Evolutionary conservation across 192 early-diverging fungal species (phyloP).

Genomic region (Coemansia reversa): DNA sequence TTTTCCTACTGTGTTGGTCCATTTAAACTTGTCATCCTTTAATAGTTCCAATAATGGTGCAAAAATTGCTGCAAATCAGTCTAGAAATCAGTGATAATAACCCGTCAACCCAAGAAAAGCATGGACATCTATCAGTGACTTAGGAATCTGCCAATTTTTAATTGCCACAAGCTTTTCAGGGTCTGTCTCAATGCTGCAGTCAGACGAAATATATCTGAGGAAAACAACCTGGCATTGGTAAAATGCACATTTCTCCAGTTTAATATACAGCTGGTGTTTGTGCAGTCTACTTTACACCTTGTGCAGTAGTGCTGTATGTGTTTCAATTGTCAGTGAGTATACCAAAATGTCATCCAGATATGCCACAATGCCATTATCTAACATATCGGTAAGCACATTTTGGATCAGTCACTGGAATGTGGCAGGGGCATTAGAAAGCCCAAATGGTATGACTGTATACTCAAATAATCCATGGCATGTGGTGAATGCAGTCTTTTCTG

Average conservation of each 20-base stretch:
- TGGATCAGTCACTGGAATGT: too few relatives aligned
- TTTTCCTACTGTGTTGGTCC: neutral
- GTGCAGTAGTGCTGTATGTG: conserved; percentile 11
- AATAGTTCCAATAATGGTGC: conserved; percentile 5
- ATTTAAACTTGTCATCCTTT: conserved; percentile 1
- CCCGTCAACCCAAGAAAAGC: neutral
- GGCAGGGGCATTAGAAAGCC: too few relatives aligned
- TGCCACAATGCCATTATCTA: too few relatives aligned
- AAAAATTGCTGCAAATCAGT: neutral
- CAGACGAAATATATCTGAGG: neutral
- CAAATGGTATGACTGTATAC: too few relatives aligned
- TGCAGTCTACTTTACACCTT: conserved; percentile 9
- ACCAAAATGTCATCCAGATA: conserved; percentile 53
- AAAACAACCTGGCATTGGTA: neutral
- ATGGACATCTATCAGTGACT: conserved; percentile 1
- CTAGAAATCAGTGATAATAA: conserved; percentile 11
- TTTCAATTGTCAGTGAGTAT: conserved; percentile 10
- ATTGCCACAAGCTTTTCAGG: conserved; percentile 7
- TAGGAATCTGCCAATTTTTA: conserved; percentile 1
- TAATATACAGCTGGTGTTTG: neutral
- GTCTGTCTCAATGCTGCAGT: neutral
- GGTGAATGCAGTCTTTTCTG: too few relatives aligned
- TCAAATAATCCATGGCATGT: too few relatives aligned
- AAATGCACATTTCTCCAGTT: conserved; percentile 4
- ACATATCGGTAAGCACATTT: too few relatives aligned